phyloP scores from a whole-genome alignment of 1,139 yeast genomes.

The Diutina siamensis region DNA sequence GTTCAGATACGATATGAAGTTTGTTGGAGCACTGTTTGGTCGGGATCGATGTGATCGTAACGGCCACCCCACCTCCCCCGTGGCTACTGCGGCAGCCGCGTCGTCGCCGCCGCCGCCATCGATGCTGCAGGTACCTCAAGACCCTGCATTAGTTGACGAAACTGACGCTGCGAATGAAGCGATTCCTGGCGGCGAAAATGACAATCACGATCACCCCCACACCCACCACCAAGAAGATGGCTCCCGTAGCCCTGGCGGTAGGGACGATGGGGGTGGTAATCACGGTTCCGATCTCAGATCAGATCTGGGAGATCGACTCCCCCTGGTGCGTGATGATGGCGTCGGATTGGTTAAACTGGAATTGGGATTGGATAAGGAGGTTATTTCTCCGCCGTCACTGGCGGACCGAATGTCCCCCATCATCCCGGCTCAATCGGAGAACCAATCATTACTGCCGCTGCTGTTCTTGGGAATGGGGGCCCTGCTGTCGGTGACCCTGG shows the following conservation, averaged over 20 bases:
- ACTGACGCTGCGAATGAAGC: too few species aligned
- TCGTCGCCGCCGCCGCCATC: not conserved
- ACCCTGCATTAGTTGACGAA: not conserved
- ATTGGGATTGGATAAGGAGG: not conserved
- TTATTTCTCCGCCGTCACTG: conserved; percentile 2
- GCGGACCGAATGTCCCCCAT: not conserved
- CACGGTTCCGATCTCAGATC: too few species aligned
- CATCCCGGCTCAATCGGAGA: not conserved
- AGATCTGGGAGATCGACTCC: not conserved
- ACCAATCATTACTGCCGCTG: not conserved
- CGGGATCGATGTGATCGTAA: conserved; percentile 18
- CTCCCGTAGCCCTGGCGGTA: not conserved
- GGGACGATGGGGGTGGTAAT: not conserved
- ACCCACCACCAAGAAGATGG: not conserved
- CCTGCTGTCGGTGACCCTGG: conserved; percentile 1
- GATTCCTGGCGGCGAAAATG: too few species aligned
- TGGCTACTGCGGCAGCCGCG: not conserved
- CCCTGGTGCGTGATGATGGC: not conserved
- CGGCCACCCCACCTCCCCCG: too few species aligned
- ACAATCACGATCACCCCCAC: too few species aligned
- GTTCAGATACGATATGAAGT: conserved; percentile 10
- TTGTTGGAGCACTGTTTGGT: conserved; percentile 15
- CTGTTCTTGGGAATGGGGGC: conserved; percentile 2
- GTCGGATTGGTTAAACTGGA: not conserved
- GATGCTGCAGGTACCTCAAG: not conserved